These are phyloP conservation scores for Amphirosellinia nigrospora DNA, from an alignment of 495 filamentous ascomycete genomes.

Conservation along the genomic window DNA sequence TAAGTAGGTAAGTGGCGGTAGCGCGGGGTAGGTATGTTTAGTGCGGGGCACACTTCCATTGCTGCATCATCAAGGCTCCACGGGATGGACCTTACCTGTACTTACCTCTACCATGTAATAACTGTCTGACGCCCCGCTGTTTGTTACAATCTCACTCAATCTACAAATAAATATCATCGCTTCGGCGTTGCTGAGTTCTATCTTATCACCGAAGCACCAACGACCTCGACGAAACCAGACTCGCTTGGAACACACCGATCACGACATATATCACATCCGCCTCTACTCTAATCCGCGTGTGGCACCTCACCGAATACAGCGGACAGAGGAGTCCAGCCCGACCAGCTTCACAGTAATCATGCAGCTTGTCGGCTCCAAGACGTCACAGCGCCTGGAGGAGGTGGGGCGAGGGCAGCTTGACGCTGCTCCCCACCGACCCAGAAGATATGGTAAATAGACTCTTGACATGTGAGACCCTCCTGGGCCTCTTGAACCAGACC, in stretches of 20 bases:
- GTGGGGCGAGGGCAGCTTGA: slow-evolving; percentile 81
- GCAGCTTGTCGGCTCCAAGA: slow-evolving; percentile 43
- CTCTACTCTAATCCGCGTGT: neutral
- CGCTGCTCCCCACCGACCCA: slow-evolving; percentile 84
- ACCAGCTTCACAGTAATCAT: slow-evolving; percentile 24
- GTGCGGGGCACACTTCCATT: neutral
- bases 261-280: neutral
- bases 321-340: neutral
- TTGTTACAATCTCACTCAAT: too few species aligned
- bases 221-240: neutral
- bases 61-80: neutral
- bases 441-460: slow-evolving; percentile 83
- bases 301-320: neutral
- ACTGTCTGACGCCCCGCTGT: too few species aligned
- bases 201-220: neutral
- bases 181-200: neutral
- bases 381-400: slow-evolving; percentile 64
- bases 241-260: neutral
- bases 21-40: neutral
- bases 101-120: too few species aligned
- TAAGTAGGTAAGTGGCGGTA: neutral
- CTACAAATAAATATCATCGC: neutral
- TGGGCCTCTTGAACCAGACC: neutral
- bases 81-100: too few species aligned
- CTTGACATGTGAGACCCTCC: slow-evolving; percentile 20